Evolutionary conservation across 2,329 filamentous ascomycete species (phyloP), one percentile per base, ranked within the genome.

Genomic region (Cladorrhinum sp.): DNA sequence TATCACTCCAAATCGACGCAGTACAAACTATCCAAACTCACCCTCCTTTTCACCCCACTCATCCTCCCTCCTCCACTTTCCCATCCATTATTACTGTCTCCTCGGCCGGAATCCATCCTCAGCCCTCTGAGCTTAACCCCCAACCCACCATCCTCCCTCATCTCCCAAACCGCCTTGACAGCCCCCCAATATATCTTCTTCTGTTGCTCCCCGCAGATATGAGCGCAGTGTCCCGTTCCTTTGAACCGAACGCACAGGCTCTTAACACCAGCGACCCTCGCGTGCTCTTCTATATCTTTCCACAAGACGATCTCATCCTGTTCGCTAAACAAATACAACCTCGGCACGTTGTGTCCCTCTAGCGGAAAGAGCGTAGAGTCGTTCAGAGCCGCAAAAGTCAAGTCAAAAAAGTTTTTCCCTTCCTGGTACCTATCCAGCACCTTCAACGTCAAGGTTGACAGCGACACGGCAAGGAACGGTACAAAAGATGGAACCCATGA

Each of bases 281-380:
- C 67, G 52, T 70, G 68, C 13, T 20, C 51, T 56, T 70, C 63
- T 12, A 70, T 63, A 55, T 70, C 68, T 50, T 53, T 4, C 66
- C 65, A 68, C 25, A 57, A 29, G 4, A 70, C 64, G 29, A 68
- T 57, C 50, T 67, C 66, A 29, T 70, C 68, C 51, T 41, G 50
- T 50, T 69, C 64, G 32, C 65, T 65, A 50, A 68, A 70, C 27
- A 70, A 24, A 56, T 70, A 69, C 23, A 65, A 59, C 36, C 63
- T 48, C 29, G 64, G 64, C 32, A 62, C 50, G n/a, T n/a, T n/a
- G n/a, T n/a, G n/a, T 7, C 36, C 27, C 2, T 3, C 3, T 2
- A 62, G 29, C 16, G 50, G 53, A 62, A 67, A 69, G 32, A 69
- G 45, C n/a, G 9, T 10, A 5, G 23, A 32, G 18, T 68, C 64